These are phyloP conservation scores for Nakazawaea populi DNA, from an alignment of 805 yeast genomes.

Conservation along the genomic window DNA sequence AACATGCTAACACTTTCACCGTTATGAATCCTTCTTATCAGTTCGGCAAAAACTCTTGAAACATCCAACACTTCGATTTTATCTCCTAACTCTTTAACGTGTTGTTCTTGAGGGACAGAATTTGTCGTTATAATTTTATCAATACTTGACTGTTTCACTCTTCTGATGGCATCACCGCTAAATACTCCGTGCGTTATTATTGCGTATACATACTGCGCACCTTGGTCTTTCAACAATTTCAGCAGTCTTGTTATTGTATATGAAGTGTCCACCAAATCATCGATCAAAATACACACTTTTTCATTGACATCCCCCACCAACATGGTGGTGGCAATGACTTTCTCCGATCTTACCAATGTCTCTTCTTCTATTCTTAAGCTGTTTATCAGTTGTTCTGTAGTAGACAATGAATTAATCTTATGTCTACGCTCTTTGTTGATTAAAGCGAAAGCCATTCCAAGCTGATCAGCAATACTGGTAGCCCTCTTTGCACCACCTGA, in stretches of 20 bases:
- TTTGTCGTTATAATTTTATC: conserved; percentile 88
- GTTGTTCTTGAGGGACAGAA: conserved; percentile 78
- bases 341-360: conserved; percentile 20
- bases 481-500: conserved; percentile 99
- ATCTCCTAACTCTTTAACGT: conserved; percentile 47
- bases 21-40: conserved; percentile 91
- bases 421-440: conserved; percentile 89
- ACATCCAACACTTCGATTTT: conserved; percentile 82
- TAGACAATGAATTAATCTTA: conserved; percentile 28
- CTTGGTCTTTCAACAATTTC: conserved; percentile 83
- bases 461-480: conserved; percentile 84
- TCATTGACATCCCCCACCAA: conserved; percentile 91
- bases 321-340: conserved; percentile 74
- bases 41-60: conserved; percentile 84
- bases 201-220: conserved; percentile 82
- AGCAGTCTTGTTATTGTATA: conserved; percentile 92
- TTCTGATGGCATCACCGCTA: conserved; percentile 81
- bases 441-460: conserved; percentile 86
- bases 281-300: conserved; percentile 83
- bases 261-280: conserved; percentile 92
- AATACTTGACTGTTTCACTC: conserved; percentile 61
- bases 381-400: conserved; percentile 19
- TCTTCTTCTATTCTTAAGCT: conserved; percentile 15
- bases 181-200: conserved; percentile 90
- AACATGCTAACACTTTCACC: conserved; percentile 95